Conservation (phyloP, 495 filamentous ascomycete genomes). For the Tuber borchii region DNA sequence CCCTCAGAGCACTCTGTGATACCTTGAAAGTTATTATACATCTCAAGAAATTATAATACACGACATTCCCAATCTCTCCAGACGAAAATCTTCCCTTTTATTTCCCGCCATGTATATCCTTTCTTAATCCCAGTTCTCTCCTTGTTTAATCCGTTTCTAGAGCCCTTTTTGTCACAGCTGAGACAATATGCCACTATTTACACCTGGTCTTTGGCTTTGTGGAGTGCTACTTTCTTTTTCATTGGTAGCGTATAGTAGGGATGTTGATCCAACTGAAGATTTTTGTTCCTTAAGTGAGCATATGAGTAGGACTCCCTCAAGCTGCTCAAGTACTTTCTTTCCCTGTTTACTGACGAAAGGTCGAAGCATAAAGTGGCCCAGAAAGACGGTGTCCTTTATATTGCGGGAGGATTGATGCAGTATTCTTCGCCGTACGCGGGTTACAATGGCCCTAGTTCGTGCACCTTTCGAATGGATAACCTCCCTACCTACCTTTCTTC, state of each 20-base stretch:
- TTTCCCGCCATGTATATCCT: not conserved
- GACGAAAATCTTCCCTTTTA: not conserved
- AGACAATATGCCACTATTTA: not conserved
- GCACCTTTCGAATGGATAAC: too few relatives aligned
- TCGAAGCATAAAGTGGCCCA: not conserved
- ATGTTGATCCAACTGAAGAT: not conserved
- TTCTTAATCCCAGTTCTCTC: not conserved
- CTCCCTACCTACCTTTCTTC: not conserved
- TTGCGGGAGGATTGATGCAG: not conserved
- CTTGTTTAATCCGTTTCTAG: not conserved
- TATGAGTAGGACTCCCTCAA: not conserved
- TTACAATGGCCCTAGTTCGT: conserved; percentile 5
- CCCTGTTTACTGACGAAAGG: not conserved
- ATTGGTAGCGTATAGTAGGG: not conserved
- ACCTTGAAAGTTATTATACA: not conserved
- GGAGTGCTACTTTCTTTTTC: not conserved
- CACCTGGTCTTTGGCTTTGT: not conserved
- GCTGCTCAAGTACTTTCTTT: not conserved
- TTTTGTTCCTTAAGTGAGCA: not conserved
- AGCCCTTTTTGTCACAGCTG: not conserved
- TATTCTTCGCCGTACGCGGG: not conserved
- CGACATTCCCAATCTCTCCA: not conserved
- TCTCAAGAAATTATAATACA: not conserved
- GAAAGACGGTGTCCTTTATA: not conserved
- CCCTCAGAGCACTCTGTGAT: not conserved